Evolutionary conservation across 345 rosid genomes (phyloP).

Genomic region (Cardamine chenopodiifolia): DNA sequence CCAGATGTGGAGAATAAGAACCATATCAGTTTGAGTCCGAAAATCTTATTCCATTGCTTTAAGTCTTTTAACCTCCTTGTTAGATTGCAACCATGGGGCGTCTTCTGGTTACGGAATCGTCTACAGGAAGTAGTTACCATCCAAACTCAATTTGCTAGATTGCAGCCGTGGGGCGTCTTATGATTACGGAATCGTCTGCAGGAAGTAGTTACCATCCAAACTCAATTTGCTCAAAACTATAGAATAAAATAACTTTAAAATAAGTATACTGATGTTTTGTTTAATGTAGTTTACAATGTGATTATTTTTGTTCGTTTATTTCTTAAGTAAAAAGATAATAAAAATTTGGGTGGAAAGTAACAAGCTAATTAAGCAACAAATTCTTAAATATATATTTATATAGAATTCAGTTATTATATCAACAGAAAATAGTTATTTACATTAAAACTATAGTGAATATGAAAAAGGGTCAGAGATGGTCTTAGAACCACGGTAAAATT

Average conservation of each 20-base stretch:
- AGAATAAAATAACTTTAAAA: not conserved
- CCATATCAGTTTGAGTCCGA: too few species aligned
- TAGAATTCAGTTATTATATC: not conserved
- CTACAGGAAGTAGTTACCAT: slow-evolving; percentile 1
- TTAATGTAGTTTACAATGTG: not conserved
- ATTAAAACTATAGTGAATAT: too few species aligned
- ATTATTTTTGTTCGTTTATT: too few species aligned
- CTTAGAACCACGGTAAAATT: not conserved
- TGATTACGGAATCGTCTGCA: slow-evolving; percentile 19
- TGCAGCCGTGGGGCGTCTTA: slow-evolving; percentile 21
- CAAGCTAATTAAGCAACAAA: not conserved
- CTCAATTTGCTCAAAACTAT: not conserved
- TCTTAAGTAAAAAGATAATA: not conserved
- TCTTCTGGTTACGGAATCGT: slow-evolving; percentile 24
- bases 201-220: not conserved
- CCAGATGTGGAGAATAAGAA: too few species aligned
- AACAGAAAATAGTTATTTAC: not conserved
- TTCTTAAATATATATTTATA: not conserved
- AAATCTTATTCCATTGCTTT: too few species aligned
- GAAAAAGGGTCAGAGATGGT: too few species aligned
- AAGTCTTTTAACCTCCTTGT: too few species aligned
- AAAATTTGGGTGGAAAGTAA: too few species aligned
- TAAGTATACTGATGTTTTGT: not conserved
- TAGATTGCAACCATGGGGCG: slow-evolving; percentile 10
- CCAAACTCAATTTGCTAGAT: not conserved